phyloP scores from a whole-genome alignment of 768 basidiomycete species.

The Pisolithus microcarpus region DNA sequence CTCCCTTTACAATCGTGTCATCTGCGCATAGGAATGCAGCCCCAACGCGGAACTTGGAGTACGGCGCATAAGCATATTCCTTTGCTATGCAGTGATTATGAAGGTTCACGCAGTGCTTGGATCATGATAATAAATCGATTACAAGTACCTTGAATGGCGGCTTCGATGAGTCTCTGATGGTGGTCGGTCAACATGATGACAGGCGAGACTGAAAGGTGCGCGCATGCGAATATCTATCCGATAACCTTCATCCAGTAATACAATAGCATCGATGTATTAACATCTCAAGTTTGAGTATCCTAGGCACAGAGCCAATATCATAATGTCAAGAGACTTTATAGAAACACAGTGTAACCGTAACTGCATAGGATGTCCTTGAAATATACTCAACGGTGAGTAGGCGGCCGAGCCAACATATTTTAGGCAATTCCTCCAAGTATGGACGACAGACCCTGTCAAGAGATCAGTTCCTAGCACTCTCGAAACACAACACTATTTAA shows the following conservation, averaged over 20 bases:
- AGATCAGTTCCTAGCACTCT: too few species aligned
- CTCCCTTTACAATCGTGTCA: slow-evolving; percentile 72
- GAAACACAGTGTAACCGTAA: too few species aligned
- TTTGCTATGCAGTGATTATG: slow-evolving; percentile 41
- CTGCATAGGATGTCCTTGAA: too few species aligned
- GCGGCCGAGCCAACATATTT: too few species aligned
- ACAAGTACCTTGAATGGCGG: slow-evolving; percentile 50
- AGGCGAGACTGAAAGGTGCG: not conserved
- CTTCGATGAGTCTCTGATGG: slow-evolving; percentile 43
- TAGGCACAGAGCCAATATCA: too few species aligned
- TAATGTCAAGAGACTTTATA: too few species aligned
- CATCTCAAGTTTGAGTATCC: too few species aligned
- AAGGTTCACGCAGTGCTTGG: not conserved
- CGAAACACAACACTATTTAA: too few species aligned
- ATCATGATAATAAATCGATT: not conserved
- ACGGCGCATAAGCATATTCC: slow-evolving; percentile 68
- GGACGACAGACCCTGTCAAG: not conserved
- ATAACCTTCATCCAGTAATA: too few species aligned
- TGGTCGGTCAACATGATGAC: slow-evolving; percentile 32
- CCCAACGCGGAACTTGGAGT: slow-evolving; percentile 91
- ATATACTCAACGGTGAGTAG: too few species aligned
- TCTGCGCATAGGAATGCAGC: slow-evolving; percentile 71
- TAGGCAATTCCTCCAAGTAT: not conserved
- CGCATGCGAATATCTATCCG: too few species aligned
- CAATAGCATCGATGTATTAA: too few species aligned